Evolutionary conservation across 2,329 filamentous ascomycete species (phyloP).

Genomic region (Ophiosphaerella narmari): DNA sequence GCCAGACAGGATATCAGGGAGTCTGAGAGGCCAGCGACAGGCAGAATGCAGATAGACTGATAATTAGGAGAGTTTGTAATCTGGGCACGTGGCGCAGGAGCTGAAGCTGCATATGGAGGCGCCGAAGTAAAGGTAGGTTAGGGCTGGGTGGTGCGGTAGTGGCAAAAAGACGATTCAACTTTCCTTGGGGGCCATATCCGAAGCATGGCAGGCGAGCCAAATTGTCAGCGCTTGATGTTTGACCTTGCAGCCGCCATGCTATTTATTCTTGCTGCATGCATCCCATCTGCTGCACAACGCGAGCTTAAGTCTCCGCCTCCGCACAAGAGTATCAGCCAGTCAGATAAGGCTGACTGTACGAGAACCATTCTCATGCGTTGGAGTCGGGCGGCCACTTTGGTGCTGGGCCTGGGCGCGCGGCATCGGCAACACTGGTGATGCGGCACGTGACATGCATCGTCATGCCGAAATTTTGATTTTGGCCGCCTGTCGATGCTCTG

Average conservation of each 20-base stretch:
- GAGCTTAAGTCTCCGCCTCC: not conserved
- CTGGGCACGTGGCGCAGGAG: no score
- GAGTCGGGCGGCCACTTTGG: not conserved
- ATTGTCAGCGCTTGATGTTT: conserved; percentile 8
- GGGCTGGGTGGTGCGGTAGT: no score
- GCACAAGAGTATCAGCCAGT: not conserved
- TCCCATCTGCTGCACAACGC: not conserved
- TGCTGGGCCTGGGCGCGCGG: not conserved
- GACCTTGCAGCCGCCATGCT: conserved; percentile 5
- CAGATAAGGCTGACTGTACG: not conserved
- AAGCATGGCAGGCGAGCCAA: conserved; percentile 10
- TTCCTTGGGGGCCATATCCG: no score
- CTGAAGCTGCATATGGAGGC: no score
- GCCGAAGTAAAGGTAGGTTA: no score
- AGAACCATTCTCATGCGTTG: conserved; percentile 3
- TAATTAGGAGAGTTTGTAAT: no score
- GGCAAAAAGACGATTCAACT: no score
- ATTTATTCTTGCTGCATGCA: not conserved
- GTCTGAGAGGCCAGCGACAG: no score
- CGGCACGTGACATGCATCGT: conserved; percentile 11
- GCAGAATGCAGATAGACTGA: no score
- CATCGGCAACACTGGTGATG: not conserved
- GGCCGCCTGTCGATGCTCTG: not conserved
- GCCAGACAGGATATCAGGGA: no score
- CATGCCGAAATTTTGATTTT: conserved; percentile 19